These are phyloP conservation scores for Aspergillus kassunensis DNA, from an alignment of 495 filamentous ascomycete species.

Conservation along the genomic window DNA sequence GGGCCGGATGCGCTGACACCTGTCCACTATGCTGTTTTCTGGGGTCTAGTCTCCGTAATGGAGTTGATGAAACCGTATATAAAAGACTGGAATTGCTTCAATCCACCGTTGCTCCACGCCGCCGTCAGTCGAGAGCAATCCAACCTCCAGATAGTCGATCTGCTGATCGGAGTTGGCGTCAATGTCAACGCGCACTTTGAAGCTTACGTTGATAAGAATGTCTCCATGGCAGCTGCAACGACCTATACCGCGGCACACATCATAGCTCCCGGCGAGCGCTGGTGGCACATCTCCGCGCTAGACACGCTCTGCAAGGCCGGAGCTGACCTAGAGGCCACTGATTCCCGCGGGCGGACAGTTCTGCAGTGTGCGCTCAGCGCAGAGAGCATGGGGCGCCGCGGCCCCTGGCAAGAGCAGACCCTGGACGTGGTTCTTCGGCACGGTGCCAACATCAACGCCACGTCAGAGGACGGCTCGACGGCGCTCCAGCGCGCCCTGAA, in stretches of 20 bases:
- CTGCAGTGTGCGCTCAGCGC: background rate
- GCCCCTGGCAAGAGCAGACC: background rate
- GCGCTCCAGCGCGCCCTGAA: background rate
- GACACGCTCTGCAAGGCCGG: background rate
- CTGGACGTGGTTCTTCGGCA: background rate
- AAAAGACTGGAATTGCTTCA: background rate
- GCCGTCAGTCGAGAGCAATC: background rate
- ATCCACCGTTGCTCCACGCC: background rate
- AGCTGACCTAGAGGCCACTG: background rate
- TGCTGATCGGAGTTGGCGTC: background rate
- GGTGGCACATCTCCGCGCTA: conserved; percentile 4
- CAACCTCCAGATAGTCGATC: background rate
- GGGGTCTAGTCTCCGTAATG: background rate
- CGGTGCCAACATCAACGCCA: background rate
- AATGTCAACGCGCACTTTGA: background rate
- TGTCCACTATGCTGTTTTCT: conserved; percentile 1
- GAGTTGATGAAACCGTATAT: background rate
- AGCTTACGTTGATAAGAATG: background rate
- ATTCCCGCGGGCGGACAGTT: background rate
- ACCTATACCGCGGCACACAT: conserved; percentile 1
- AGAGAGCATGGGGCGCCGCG: background rate
- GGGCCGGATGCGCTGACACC: background rate
- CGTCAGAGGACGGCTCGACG: background rate
- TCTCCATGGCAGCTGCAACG: background rate
- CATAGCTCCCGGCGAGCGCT: background rate